phyloP scores from a whole-genome alignment of 257 asterid genomes.

The Gynochthodes officinalis region DNA sequence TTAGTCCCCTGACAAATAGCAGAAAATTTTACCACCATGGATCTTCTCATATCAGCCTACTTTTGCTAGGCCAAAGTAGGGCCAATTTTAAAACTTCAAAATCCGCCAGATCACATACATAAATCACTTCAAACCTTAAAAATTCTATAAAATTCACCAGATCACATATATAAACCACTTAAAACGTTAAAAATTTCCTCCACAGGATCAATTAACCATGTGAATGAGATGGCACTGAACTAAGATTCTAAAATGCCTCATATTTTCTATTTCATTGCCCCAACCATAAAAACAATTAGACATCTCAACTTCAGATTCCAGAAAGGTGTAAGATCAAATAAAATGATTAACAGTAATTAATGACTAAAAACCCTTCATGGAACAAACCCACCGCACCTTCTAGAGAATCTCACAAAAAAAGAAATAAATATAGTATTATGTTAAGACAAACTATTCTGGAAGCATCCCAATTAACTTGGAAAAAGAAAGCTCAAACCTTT shows the following conservation, averaged over 20 bases:
- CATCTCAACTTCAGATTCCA: neutral
- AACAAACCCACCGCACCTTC: neutral
- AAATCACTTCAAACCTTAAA: neutral
- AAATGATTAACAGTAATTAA: neutral
- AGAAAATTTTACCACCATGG: neutral
- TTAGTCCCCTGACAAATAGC: neutral
- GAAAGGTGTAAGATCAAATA: neutral
- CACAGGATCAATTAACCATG: neutral
- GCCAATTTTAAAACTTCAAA: neutral
- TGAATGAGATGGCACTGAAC: neutral
- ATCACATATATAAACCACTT: neutral
- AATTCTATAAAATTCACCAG: too few relatives aligned
- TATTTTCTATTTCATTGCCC: neutral
- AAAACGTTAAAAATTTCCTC: neutral
- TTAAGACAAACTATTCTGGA: neutral
- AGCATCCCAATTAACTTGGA: neutral
- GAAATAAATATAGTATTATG: neutral
- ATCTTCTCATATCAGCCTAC: neutral
- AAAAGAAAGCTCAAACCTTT: slow-evolving; percentile 36
- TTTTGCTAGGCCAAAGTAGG: neutral
- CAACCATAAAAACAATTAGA: neutral
- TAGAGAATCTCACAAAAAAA: neutral
- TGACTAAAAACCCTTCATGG: neutral
- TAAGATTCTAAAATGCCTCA: neutral
- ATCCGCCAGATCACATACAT: neutral